Conservation (phyloP, 768 basidiomycete species). For the Tricholomella constricta region DNA sequence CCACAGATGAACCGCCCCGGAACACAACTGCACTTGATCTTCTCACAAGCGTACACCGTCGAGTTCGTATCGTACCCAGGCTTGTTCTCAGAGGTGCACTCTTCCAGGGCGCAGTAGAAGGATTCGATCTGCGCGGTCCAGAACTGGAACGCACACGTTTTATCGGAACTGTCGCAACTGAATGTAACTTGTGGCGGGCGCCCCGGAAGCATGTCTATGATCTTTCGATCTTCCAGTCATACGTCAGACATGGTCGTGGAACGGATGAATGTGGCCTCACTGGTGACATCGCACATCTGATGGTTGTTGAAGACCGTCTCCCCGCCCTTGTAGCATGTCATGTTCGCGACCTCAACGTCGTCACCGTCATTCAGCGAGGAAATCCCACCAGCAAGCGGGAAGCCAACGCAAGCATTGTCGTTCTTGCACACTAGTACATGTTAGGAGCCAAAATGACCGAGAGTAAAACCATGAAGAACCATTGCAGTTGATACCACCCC, state of each 20-base stretch:
- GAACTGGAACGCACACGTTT: conserved; percentile 92
- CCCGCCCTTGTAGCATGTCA: conserved; percentile 95
- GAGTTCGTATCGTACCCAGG: conserved; percentile 65
- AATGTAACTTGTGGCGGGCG: conserved; percentile 97
- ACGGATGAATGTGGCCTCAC: conserved; percentile 49
- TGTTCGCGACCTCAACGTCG: conserved; percentile 49
- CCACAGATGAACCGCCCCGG: conserved; percentile 94
- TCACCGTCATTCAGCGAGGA: conserved; percentile 40
- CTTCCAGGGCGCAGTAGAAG: conserved; percentile 88
- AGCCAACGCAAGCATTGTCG: conserved; percentile 76
- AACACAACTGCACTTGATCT: conserved; percentile 90
- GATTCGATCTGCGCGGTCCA: conserved; percentile 96
- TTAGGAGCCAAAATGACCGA: neutral
- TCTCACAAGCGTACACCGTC: conserved; percentile 79
- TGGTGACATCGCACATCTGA: conserved; percentile 98
- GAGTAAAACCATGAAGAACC: conserved; percentile 48
- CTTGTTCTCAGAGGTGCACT: conserved; percentile 54
- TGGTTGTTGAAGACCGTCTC: conserved; percentile 93
- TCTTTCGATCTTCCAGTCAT: conserved; percentile 77
- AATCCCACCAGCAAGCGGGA: conserved; percentile 60
- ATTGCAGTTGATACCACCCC: conserved; percentile 97
- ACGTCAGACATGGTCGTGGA: neutral
- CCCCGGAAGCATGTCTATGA: conserved; percentile 86
- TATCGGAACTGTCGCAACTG: conserved; percentile 68
- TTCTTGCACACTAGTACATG: conserved; percentile 76